Evolutionary conservation across 768 basidiomycete genomes (phyloP).

Genomic region (Panellus pusillus): DNA sequence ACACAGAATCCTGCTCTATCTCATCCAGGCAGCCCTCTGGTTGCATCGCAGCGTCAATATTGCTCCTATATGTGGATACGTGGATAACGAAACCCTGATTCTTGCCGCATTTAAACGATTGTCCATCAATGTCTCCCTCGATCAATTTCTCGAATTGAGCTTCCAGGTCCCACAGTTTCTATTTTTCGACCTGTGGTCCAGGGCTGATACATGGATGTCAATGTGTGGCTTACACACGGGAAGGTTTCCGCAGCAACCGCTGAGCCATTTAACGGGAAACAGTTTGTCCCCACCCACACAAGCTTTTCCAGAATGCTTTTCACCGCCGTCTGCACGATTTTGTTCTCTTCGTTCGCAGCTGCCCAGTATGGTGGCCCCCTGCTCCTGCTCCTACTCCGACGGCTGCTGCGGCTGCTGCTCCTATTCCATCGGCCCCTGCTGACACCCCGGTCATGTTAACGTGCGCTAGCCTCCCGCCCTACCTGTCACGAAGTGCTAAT

Average conservation of each 20-base stretch:
- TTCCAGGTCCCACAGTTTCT: neutral
- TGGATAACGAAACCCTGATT: conserved; percentile 3
- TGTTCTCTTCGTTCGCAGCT: conserved; percentile 29
- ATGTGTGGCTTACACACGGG: conserved; percentile 3
- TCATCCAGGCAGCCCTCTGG: neutral
- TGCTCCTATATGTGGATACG: neutral
- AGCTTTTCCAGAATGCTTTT: conserved; percentile 32
- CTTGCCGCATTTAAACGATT: neutral
- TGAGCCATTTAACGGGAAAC: conserved; percentile 1
- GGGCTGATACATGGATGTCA: conserved; percentile 1
- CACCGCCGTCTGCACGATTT: conserved; percentile 20
- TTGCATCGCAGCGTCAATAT: no score
- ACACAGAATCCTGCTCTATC: no score
- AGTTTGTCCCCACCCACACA: neutral
- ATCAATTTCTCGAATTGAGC: conserved; percentile 4
- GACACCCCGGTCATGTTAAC: conserved; percentile 36
- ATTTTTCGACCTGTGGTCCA: neutral
- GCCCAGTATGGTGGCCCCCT: conserved; percentile 33
- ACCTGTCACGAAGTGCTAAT: no score
- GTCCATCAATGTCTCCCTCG: conserved; percentile 1
- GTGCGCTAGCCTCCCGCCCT: conserved; percentile 24
- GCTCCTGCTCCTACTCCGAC: conserved; percentile 20
- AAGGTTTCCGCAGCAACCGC: conserved; percentile 18
- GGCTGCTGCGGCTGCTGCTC: conserved; percentile 25
- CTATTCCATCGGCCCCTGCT: conserved; percentile 42